Evolutionary conservation across 2,329 filamentous ascomycete genomes (phyloP).

Genomic region (Aspergillus aculeatus): DNA sequence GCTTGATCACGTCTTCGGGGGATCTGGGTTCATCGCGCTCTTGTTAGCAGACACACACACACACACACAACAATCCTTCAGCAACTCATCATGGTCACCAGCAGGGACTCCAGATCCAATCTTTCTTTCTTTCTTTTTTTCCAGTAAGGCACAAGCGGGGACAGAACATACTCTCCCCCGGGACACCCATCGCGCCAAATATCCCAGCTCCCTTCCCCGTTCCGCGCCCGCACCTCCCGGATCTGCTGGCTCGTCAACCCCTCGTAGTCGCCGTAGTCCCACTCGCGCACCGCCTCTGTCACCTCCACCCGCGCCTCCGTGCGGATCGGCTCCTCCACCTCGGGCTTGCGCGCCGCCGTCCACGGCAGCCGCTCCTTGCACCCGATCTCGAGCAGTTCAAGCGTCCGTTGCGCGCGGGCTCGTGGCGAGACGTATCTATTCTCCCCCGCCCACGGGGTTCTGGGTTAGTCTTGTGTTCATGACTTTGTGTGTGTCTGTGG

Average conservation of each 20-base stretch:
- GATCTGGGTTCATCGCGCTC: conserved; percentile 47
- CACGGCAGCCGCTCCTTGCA: conserved; percentile 70
- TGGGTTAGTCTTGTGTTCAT: not conserved
- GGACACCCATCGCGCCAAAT: conserved; percentile 89
- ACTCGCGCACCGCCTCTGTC: conserved; percentile 70
- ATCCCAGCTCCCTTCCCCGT: conserved; percentile 68
- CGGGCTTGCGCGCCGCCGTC: conserved; percentile 42
- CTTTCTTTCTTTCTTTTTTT: no score
- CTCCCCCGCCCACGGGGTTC: not conserved
- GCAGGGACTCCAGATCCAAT: no score
- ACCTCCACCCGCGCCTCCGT: conserved; percentile 34
- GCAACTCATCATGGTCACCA: no score
- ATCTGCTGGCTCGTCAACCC: conserved; percentile 74
- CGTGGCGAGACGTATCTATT: conserved; percentile 79
- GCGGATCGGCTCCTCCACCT: conserved; percentile 30
- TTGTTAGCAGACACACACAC: not conserved
- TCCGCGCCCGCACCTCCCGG: conserved; percentile 53
- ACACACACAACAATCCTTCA: not conserved
- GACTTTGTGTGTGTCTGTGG: no score
- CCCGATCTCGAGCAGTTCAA: conserved; percentile 79
- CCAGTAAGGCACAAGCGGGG: no score
- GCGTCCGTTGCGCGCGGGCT: conserved; percentile 79
- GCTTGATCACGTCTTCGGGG: conserved; percentile 68
- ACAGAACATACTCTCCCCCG: conserved; percentile 68
- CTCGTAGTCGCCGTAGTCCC: conserved; percentile 88